Percentiles rank a stretch among this genome's conserved stretches.
These are phyloP conservation scores for Bacterosira constricta DNA, from an alignment of 108 stramenopile species.

Conservation along the genomic window DNA sequence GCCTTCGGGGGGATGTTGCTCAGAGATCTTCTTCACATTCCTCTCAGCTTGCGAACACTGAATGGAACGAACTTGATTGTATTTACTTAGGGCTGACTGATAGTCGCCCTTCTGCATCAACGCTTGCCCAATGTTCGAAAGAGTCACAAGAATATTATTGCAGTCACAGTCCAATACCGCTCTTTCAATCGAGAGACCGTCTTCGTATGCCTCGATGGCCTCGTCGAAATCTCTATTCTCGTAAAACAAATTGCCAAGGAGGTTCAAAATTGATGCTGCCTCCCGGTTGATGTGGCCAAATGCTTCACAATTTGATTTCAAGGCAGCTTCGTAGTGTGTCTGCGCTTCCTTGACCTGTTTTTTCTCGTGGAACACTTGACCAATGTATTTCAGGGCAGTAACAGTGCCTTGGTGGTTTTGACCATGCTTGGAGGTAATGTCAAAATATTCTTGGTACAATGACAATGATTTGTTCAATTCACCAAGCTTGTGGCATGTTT, in stretches of 20 bases:
- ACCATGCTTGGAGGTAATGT: constrained; percentile 45
- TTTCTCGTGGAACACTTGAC: constrained; percentile 61
- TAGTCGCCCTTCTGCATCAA: constrained; percentile 54
- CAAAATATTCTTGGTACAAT: constrained; percentile 53
- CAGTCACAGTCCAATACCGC: constrained; percentile 48
- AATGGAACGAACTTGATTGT: constrained; percentile 45
- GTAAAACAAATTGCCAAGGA: constrained; percentile 61
- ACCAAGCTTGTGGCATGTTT: constrained; percentile 56
- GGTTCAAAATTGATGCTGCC: constrained; percentile 56
- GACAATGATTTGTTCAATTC: constrained; percentile 43
- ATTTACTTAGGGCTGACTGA: constrained; percentile 47
- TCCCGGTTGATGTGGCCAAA: constrained; percentile 55
- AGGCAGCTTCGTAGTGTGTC: constrained; percentile 44
- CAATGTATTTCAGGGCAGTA: constrained; percentile 58
- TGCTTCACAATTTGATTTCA: constrained; percentile 41
- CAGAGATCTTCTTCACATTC: constrained; percentile 41
- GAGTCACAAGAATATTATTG: constrained; percentile 60
- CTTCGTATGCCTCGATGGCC: constrained; percentile 56
- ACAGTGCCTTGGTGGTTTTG: constrained; percentile 55
- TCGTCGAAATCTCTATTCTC: constrained; percentile 55
- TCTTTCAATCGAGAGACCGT: constrained; percentile 60
- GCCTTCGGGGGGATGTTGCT: too few species aligned
- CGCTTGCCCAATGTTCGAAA: constrained; percentile 68
- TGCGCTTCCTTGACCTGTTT: constrained; percentile 44
- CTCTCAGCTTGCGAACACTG: constrained; percentile 27